Percentiles rank a stretch among this genome's conserved stretches.
These are phyloP conservation scores for Fusarium nodosum DNA, from an alignment of 2,329 filamentous ascomycete species.

Conservation along the genomic window DNA sequence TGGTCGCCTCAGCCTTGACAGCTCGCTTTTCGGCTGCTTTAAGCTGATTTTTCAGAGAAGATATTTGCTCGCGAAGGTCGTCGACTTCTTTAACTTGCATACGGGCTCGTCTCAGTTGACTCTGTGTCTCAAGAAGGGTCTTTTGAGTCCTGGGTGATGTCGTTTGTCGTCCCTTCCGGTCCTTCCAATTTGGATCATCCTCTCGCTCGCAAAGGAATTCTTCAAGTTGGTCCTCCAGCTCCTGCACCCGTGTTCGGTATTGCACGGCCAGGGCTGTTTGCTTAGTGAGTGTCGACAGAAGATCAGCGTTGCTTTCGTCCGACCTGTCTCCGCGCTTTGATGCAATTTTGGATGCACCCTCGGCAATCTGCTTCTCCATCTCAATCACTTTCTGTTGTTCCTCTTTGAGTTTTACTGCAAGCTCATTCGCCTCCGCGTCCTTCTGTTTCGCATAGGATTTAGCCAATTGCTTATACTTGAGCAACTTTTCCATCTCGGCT, in stretches of 20 bases:
- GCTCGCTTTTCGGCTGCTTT: conserved; percentile 62
- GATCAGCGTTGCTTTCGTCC: conserved; percentile 61
- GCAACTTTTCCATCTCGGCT: conserved; percentile 80
- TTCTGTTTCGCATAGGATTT: conserved; percentile 85
- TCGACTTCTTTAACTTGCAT: conserved; percentile 67
- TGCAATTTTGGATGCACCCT: conserved; percentile 70
- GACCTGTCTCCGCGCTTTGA: conserved; percentile 52
- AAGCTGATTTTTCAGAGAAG: conserved; percentile 65
- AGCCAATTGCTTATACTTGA: conserved; percentile 83
- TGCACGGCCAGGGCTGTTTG: conserved; percentile 70
- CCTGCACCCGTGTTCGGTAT: conserved; percentile 71
- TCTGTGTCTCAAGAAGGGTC: conserved; percentile 65
- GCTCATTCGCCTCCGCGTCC: conserved; percentile 76
- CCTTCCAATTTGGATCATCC: conserved; percentile 51
- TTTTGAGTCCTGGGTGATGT: conserved; percentile 65
- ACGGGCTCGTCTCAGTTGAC: conserved; percentile 67
- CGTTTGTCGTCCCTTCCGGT: conserved; percentile 55
- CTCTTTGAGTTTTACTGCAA: conserved; percentile 75
- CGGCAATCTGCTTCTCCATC: conserved; percentile 73
- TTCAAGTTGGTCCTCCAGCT: conserved; percentile 67
- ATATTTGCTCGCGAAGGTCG: conserved; percentile 66
- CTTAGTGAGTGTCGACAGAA: conserved; percentile 67
- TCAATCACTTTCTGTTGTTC: conserved; percentile 74
- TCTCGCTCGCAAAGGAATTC: conserved; percentile 56
- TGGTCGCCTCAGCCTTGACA: conserved; percentile 53